Conservation (phyloP, 495 filamentous ascomycete genomes). For the Hyaloscypha bicolor region DNA sequence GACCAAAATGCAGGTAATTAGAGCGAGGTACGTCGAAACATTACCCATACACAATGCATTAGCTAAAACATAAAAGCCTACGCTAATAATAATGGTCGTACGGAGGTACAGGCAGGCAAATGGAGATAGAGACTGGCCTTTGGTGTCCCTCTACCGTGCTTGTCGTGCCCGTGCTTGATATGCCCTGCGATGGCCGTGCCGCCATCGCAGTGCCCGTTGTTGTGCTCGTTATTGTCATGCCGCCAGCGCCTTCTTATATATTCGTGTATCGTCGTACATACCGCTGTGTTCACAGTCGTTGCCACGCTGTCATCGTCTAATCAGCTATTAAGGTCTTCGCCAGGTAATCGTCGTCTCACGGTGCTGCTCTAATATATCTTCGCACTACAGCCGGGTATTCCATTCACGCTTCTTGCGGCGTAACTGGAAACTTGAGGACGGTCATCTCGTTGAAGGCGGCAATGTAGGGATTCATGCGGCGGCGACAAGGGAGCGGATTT, state of each 20-base stretch:
- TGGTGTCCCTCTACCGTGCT: conserved; percentile 27
- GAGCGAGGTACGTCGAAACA: no score
- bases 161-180: conserved; percentile 18
- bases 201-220: conserved; percentile 29
- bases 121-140: conserved; percentile 29
- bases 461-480: conserved; percentile 30
- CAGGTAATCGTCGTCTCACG: conserved; percentile 7
- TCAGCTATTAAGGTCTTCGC: conserved; percentile 25
- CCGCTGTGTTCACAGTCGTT: conserved; percentile 23
- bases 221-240: conserved; percentile 26
- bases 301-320: conserved; percentile 25
- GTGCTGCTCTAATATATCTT: conserved; percentile 26
- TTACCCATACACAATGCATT: no score
- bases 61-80: no score
- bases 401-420: conserved; percentile 23
- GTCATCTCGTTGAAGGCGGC: conserved; percentile 25
- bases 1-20: no score
- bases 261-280: conserved; percentile 27
- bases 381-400: conserved; percentile 27
- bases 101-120: conserved; percentile 26
- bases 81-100: neutral
- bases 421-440: conserved; percentile 32
- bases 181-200: conserved; percentile 25
- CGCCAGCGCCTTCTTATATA: no score
- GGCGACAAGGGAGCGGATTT: conserved; percentile 31